phyloP scores from a whole-genome alignment of 441 rosid species.

The Raphanus hybrid region DNA sequence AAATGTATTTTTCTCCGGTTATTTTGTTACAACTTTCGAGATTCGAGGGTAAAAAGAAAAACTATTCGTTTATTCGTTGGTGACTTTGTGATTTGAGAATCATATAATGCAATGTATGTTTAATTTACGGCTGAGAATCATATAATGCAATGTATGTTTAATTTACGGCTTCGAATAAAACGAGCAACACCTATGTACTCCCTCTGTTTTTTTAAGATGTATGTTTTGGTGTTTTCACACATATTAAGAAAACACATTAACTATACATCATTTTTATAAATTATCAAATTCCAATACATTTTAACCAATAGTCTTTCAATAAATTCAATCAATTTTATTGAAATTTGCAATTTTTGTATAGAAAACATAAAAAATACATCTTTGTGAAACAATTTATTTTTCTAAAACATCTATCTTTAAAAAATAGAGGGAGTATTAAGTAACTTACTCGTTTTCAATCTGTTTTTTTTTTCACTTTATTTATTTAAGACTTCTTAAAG shows the following conservation, averaged over 20 bases:
- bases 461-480: neutral
- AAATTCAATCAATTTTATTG: too few relatives aligned
- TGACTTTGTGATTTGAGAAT: conserved; percentile 21
- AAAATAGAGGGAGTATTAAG: too few relatives aligned
- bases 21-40: conserved; percentile 21
- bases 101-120: neutral
- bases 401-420: too few relatives aligned
- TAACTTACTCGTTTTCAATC: neutral
- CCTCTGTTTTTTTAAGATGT: too few relatives aligned
- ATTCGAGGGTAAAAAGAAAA: conserved; percentile 15
- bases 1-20: conserved; percentile 8
- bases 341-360: too few relatives aligned
- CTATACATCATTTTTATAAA: too few relatives aligned
- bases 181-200: neutral
- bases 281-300: too few relatives aligned
- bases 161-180: conserved; percentile 18
- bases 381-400: too few relatives aligned
- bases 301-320: too few relatives aligned
- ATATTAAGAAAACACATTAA: too few relatives aligned
- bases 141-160: neutral
- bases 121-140: neutral
- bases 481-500: neutral
- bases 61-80: conserved; percentile 37
- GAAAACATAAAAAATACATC: too few relatives aligned
- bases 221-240: too few relatives aligned